Conservation (phyloP, 345 rosid genomes). For the Brassica carinata region DNA sequence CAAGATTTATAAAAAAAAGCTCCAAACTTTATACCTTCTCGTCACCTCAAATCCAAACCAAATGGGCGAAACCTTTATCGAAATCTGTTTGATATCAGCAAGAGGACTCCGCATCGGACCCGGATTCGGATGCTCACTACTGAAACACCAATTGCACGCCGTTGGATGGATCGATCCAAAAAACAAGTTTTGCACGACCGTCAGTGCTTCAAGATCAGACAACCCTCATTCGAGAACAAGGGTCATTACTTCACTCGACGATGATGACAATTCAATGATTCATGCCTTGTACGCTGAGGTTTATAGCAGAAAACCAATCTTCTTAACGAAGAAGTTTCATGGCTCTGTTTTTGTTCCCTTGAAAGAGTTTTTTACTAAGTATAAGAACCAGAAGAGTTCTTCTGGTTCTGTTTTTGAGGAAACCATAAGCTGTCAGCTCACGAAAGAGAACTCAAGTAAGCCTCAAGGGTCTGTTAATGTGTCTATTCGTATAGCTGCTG, state of each 20-base stretch:
- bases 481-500: conserved; percentile 60
- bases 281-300: conserved; percentile 64
- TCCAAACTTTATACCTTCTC: not conserved
- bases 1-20: not conserved
- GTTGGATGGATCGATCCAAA: conserved; percentile 90
- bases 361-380: conserved; percentile 65
- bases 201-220: conserved; percentile 66
- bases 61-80: conserved; percentile 75
- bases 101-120: conserved; percentile 62
- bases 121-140: conserved; percentile 50
- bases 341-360: conserved; percentile 71
- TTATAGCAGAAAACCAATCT: conserved; percentile 81
- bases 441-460: conserved; percentile 62
- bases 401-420: conserved; percentile 48
- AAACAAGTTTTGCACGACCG: conserved; percentile 80
- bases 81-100: conserved; percentile 76
- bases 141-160: conserved; percentile 93
- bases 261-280: conserved; percentile 31
- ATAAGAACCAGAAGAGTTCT: conserved; percentile 25
- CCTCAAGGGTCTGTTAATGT: conserved; percentile 80
- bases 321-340: conserved; percentile 74
- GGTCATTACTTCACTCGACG: conserved; percentile 55
- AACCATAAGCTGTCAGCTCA: conserved; percentile 78
- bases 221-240: conserved; percentile 83
- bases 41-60: not conserved